Evolutionary conservation across 768 basidiomycete species (phyloP), one percentile per base, ranked within the genome.

Genomic region (Coprinopsis cinerea): DNA sequence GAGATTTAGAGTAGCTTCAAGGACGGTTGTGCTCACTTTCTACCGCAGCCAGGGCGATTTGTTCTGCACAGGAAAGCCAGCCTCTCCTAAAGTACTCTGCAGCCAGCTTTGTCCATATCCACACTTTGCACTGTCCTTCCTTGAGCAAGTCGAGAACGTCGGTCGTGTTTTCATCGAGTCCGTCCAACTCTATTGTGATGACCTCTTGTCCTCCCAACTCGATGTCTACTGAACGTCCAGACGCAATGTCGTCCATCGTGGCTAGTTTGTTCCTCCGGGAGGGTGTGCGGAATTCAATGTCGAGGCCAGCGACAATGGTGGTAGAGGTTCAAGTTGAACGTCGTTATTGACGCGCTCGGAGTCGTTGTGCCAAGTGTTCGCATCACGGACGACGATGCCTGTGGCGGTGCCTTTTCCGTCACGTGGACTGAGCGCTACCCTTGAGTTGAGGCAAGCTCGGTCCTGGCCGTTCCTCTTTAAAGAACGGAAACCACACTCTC

Each of bases 41-140:
- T 32, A 82, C 70, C 14, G 83, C 92, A 43, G 77, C 73, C 26
- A 70, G 66, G 24, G 84, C 82, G 42, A 94, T 84, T 55, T 78
- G 79, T 64, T 92, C 85, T 11, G 92, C 92, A 6, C 81, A 83
- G 22, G 82, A 79, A 43, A 88, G 68, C 55, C 82, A 77, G 0
- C 86, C 88, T 56, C 82, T 77, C 53, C 86, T 71, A 87, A 91
- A 92, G 59, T 95, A 94, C 67, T 94, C 92, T 14, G 81, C 82
- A 7, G 92, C 91, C 18, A 94, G 74, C 53, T 81, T 82, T 1
- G 87, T 82, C 90, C 90, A 94, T 10, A 85, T 79, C 61, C 77
- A 80, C 15, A 82, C 80, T 52, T 72, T 81, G 48, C 85, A 88
- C 48, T 83, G 79, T 0, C 84, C 85, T 25, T 88, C 83, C 50